A percentile compares a stretch with the other conserved stretches of the same genome.
Evolutionary conservation across 164 flowering plant species (phyloP).

Genomic region (Aristolochia contorta): DNA sequence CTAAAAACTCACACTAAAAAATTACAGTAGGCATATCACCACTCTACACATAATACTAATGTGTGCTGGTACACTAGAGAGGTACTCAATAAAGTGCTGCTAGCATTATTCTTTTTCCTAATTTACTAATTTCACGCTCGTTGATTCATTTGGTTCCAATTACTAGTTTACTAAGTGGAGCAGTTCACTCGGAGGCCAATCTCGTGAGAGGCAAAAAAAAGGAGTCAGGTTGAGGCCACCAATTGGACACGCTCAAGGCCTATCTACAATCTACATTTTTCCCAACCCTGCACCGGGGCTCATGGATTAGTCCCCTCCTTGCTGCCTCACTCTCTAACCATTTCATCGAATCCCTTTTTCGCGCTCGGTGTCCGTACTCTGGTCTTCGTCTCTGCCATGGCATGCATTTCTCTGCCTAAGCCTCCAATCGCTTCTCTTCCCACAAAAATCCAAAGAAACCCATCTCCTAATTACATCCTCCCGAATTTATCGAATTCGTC

Average conservation of each 20-base stretch:
- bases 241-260: slow-evolving; percentile 13
- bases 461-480: slow-evolving; percentile 23
- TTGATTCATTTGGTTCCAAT: no score
- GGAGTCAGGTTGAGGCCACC: slow-evolving; percentile 7
- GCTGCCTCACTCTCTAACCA: not conserved
- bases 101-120: no score
- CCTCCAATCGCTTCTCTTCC: slow-evolving; percentile 30
- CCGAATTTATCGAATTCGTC: slow-evolving; percentile 35
- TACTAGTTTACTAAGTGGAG: no score
- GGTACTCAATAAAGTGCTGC: no score
- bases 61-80: no score
- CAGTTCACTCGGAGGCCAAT: no score
- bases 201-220: no score
- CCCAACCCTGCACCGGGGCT: slow-evolving; percentile 1
- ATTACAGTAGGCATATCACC: no score
- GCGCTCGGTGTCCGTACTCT: not conserved
- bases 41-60: no score
- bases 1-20: no score
- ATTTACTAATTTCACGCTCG: no score
- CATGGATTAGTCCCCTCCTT: not conserved
- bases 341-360: no score
- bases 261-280: slow-evolving; percentile 5
- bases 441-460: slow-evolving; percentile 24
- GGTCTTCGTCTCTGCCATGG: slow-evolving; percentile 24
- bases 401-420: slow-evolving; percentile 42